Percentiles rank a stretch among this genome's conserved stretches.
These are phyloP conservation scores for Colletotrichum destructivum DNA, from an alignment of 2,329 filamentous ascomycete species.

Conservation along the genomic window DNA sequence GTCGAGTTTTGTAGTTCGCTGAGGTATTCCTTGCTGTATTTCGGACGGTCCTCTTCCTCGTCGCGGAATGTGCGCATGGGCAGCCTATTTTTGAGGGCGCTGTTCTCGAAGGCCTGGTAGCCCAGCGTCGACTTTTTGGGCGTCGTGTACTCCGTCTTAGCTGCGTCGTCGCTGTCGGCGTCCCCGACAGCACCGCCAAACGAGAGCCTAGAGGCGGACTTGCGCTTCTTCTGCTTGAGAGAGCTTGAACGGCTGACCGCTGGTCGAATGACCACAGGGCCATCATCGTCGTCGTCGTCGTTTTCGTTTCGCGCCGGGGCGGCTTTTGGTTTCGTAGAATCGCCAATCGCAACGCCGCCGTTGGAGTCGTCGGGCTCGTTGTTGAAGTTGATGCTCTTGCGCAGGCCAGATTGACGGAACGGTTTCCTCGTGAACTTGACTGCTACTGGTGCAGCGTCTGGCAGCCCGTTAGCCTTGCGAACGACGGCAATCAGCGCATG, in stretches of 20 bases:
- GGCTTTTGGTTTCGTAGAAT: constrained; percentile 38
- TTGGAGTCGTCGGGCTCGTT: constrained; percentile 51
- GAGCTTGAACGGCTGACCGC: constrained; percentile 63
- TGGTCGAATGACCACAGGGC: constrained; percentile 66
- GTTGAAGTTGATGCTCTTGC: constrained; percentile 67
- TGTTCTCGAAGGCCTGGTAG: constrained; percentile 77
- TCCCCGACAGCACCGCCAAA: constrained; percentile 71
- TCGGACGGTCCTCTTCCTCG: constrained; percentile 78
- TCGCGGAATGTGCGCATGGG: constrained; percentile 69
- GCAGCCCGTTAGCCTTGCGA: constrained; percentile 41
- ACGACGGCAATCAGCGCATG: constrained; percentile 47
- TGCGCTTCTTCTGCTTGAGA: constrained; percentile 78
- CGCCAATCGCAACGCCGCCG: constrained; percentile 20
- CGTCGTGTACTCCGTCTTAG: constrained; percentile 68
- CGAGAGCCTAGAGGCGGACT: constrained; percentile 76
- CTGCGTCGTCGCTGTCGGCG: constrained; percentile 67
- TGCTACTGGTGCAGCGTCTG: constrained; percentile 29
- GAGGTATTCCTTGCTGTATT: constrained; percentile 89
- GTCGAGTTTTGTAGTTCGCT: constrained; percentile 89
- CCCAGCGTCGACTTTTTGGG: constrained; percentile 76
- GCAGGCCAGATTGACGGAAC: constrained; percentile 71
- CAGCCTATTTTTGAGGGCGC: constrained; percentile 72
- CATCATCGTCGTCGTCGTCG: constrained; percentile 62
- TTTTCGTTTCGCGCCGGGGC: constrained; percentile 55
- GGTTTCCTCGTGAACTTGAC: constrained; percentile 61